Percentiles rank a stretch among this genome's conserved stretches.
Evolutionary conservation across 2,329 filamentous ascomycete species (phyloP).

Genomic region (Alternaria triticimaculans): DNA sequence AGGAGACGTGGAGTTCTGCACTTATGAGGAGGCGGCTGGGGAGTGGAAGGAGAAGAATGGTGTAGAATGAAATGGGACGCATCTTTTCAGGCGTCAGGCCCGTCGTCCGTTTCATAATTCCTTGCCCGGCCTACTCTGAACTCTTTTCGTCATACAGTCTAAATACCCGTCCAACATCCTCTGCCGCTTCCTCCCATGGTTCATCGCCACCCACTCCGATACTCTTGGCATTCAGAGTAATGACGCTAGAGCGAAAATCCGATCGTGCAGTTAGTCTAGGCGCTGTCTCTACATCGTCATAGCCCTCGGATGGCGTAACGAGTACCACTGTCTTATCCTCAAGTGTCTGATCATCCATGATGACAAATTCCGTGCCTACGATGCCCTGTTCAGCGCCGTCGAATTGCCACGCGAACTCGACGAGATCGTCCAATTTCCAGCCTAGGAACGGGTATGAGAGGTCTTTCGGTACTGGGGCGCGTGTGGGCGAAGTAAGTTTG

Average conservation of each 20-base stretch:
- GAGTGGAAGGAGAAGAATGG: slow-evolving; percentile 46
- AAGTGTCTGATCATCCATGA: background rate
- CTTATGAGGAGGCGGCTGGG: slow-evolving; percentile 53
- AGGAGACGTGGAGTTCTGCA: slow-evolving; percentile 55
- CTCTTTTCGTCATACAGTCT: background rate
- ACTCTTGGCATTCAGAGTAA: background rate
- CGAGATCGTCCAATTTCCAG: background rate
- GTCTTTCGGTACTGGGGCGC: background rate
- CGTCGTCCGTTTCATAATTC: background rate
- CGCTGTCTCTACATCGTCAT: background rate
- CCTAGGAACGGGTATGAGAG: background rate
- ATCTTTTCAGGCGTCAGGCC: no score
- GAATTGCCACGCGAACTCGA: background rate
- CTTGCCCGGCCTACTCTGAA: background rate
- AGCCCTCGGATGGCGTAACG: background rate
- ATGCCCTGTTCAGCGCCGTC: background rate
- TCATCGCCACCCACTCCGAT: background rate
- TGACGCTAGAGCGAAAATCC: background rate
- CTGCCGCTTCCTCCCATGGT: background rate
- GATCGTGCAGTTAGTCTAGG: background rate
- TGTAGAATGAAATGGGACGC: background rate
- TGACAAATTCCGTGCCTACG: background rate
- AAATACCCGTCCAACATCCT: background rate
- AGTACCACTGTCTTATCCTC: background rate
- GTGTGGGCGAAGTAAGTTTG: background rate